A percentile compares a stretch with the other conserved stretches of the same genome.
These are phyloP conservation scores for Lophium mytilinum DNA, from an alignment of 495 filamentous ascomycete species.

Conservation along the genomic window DNA sequence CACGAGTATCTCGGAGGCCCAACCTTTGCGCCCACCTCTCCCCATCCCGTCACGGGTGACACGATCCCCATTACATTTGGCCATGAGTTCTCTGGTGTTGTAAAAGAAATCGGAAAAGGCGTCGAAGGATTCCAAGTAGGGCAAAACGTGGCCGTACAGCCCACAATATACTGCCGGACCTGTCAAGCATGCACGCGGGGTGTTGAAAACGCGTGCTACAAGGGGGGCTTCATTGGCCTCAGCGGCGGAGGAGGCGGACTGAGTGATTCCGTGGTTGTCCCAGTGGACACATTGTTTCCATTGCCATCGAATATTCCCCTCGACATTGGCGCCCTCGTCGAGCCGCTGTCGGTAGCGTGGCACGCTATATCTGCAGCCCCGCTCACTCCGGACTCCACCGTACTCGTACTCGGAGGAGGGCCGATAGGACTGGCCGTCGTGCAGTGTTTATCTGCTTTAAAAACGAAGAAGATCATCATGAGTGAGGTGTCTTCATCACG, in stretches of 20 bases:
- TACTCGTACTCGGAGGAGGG: constrained; percentile 25
- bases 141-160: constrained; percentile 22
- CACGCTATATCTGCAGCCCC: constrained; percentile 12
- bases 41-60: constrained; percentile 20
- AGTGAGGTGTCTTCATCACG: constrained; percentile 24
- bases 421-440: constrained; percentile 28
- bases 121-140: constrained; percentile 11
- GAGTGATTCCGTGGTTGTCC: constrained; percentile 18
- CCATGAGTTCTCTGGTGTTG: constrained; percentile 26
- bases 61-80: constrained; percentile 21
- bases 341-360: constrained; percentile 27
- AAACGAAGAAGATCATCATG: constrained; percentile 17
- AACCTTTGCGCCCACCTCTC: not conserved
- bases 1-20: constrained; percentile 26
- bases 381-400: constrained; percentile 3
- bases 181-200: constrained; percentile 8
- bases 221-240: constrained; percentile 27
- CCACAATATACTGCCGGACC: constrained; percentile 16
- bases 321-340: constrained; percentile 21
- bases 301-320: constrained; percentile 17
- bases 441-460: constrained; percentile 15
- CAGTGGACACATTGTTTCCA: constrained; percentile 13
- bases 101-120: constrained; percentile 2
- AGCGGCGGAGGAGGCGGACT: constrained; percentile 24
- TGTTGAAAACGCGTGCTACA: constrained; percentile 12